A percentile compares a stretch with the other conserved stretches of the same genome.
Evolutionary conservation across 169 alveolate species (phyloP).

Genomic region (Blepharisma undulans): DNA sequence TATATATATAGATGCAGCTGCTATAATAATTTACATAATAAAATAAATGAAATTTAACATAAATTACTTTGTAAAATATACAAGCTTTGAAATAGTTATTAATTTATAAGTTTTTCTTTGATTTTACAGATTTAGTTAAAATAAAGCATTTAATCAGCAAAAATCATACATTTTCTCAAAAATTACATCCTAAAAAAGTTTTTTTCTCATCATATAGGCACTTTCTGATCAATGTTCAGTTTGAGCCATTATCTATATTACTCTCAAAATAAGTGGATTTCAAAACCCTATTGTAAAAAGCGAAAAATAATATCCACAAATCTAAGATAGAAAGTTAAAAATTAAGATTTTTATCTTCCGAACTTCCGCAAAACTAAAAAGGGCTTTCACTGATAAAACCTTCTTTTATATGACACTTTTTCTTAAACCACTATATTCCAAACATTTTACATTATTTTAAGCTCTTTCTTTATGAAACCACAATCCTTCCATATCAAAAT

Average conservation of each 20-base stretch:
- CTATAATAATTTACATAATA: too few species aligned
- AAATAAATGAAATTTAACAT: too few species aligned
- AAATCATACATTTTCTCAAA: neutral
- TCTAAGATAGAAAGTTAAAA: too few species aligned
- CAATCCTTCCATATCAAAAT: neutral
- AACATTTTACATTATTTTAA: too few species aligned
- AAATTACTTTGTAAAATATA: too few species aligned
- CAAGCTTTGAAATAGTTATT: too few species aligned
- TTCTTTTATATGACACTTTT: neutral
- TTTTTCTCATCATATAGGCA: neutral
- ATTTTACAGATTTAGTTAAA: neutral
- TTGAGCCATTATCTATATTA: neutral
- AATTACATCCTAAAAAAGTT: neutral
- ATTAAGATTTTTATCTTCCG: too few species aligned
- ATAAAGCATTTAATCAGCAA: neutral
- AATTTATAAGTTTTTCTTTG: neutral
- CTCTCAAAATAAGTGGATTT: neutral
- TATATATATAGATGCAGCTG: too few species aligned
- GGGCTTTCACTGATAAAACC: neutral
- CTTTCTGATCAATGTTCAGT: neutral
- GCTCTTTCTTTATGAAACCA: neutral
- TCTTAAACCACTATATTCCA: neutral
- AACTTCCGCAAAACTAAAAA: neutral
- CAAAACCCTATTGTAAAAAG: neutral
- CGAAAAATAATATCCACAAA: neutral